Conservation (phyloP, 2,329 filamentous ascomycete species). For the Hirsutella minnesotensis region DNA sequence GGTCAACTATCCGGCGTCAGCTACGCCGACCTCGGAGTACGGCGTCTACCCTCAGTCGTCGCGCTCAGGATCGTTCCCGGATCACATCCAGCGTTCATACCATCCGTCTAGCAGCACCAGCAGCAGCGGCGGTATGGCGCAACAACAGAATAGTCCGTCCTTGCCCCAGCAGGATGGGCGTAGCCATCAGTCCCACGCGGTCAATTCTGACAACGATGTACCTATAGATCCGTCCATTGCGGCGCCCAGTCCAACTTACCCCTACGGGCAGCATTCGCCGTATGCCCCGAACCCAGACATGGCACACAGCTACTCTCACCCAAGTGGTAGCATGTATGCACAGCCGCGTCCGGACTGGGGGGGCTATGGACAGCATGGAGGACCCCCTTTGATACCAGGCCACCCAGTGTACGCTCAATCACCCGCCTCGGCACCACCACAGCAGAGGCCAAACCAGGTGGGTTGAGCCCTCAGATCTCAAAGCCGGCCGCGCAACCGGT, state of each 20-base stretch:
- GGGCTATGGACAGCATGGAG: constrained; percentile 46
- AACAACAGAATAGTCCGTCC: constrained; percentile 95
- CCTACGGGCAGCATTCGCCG: constrained; percentile 73
- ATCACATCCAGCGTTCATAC: constrained; percentile 78
- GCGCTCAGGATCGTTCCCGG: constrained; percentile 75
- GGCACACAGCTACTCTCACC: constrained; percentile 63
- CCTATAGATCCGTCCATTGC: constrained; percentile 99
- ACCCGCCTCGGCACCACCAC: constrained; percentile 41
- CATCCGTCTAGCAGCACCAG: constrained; percentile 65
- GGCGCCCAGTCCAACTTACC: constrained; percentile 83
- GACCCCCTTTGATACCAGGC: constrained; percentile 35
- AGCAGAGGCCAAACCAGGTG: constrained; percentile 49
- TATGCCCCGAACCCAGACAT: constrained; percentile 81
- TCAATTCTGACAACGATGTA: constrained; percentile 92
- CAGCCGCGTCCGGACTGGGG: constrained; percentile 65
- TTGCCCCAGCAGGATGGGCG: constrained; percentile 72
- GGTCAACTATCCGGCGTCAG: constrained; percentile 64
- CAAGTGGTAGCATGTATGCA: constrained; percentile 50
- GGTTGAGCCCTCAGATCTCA: constrained; percentile 15
- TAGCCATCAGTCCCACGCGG: constrained; percentile 64
- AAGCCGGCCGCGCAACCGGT: too few species aligned
- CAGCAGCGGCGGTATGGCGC: constrained; percentile 83
- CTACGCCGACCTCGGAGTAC: constrained; percentile 85
- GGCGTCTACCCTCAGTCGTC: constrained; percentile 62
- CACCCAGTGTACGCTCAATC: constrained; percentile 44